Evolutionary conservation across 768 basidiomycete genomes (phyloP).

Genomic region (Dacryopinax primogenitus): DNA sequence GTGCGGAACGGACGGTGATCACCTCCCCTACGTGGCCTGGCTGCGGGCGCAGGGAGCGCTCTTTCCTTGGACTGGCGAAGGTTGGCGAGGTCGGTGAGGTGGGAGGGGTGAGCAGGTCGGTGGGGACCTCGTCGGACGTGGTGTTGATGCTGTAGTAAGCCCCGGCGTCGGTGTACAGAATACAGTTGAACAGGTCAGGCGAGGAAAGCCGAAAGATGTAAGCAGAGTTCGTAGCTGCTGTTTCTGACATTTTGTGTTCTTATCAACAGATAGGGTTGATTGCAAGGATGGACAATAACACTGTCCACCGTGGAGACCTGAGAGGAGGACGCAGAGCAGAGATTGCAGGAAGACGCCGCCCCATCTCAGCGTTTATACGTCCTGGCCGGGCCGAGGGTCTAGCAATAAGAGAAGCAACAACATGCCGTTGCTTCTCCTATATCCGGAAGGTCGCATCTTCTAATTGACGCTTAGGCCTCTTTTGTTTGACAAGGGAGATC

Average conservation of each 20-base stretch:
- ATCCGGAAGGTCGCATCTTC: no score
- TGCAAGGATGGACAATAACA: background rate
- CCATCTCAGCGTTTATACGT: no score
- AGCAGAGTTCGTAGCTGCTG: background rate
- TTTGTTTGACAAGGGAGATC: no score
- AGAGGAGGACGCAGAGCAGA: no score
- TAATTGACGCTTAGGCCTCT: no score
- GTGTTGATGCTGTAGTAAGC: background rate
- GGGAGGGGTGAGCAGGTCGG: background rate
- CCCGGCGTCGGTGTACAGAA: background rate
- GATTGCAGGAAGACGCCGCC: no score
- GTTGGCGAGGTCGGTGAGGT: background rate
- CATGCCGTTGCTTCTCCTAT: no score
- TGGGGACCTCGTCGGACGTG: background rate
- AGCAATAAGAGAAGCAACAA: no score
- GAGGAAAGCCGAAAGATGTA: slow-evolving; percentile 3
- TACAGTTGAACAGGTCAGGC: background rate
- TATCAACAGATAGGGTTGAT: background rate
- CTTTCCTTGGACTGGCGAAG: background rate
- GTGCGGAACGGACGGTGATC: background rate
- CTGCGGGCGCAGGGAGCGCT: background rate
- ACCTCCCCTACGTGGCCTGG: background rate
- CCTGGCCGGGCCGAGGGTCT: no score
- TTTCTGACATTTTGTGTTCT: background rate
- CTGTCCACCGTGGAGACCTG: no score